Conservation (phyloP, 768 basidiomycete genomes). For the Lentinula aciculospora region DNA sequence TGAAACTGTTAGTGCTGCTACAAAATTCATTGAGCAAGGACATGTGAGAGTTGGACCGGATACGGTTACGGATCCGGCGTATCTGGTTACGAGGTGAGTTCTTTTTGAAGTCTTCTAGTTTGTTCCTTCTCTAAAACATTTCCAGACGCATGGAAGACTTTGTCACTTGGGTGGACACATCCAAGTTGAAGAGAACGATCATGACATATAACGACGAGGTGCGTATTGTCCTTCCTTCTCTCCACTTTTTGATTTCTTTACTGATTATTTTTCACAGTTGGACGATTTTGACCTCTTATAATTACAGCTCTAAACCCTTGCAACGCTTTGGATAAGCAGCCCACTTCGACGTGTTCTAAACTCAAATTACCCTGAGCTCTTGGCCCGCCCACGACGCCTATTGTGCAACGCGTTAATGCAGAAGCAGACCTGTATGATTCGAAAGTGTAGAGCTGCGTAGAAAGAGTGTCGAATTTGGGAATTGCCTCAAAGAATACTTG, state of each 20-base stretch:
- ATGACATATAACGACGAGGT: constrained; percentile 97
- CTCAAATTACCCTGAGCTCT: too few relatives aligned
- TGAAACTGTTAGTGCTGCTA: constrained; percentile 90
- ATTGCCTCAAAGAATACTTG: too few relatives aligned
- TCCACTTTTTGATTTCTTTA: constrained; percentile 13
- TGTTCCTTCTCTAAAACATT: not conserved
- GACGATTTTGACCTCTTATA: constrained; percentile 93
- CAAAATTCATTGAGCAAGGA: constrained; percentile 96
- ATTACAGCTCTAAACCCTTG: not conserved
- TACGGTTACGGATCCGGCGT: constrained; percentile 94
- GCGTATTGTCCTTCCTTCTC: constrained; percentile 10
- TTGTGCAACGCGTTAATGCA: too few relatives aligned
- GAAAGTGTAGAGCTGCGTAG: too few relatives aligned
- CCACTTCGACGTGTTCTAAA: too few relatives aligned
- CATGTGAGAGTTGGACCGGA: constrained; percentile 97
- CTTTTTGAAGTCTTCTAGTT: not conserved
- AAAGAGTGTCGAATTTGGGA: too few relatives aligned
- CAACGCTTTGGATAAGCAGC: too few relatives aligned
- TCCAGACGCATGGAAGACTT: constrained; percentile 96
- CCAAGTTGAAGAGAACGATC: constrained; percentile 92
- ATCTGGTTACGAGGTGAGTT: constrained; percentile 79
- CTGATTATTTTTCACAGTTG: constrained; percentile 41
- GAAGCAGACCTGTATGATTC: too few relatives aligned
- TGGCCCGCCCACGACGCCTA: too few relatives aligned
- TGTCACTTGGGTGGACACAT: constrained; percentile 98